These are phyloP conservation scores for Diaporthe citri DNA, from an alignment of 2,329 filamentous ascomycete genomes.

Conservation along the genomic window DNA sequence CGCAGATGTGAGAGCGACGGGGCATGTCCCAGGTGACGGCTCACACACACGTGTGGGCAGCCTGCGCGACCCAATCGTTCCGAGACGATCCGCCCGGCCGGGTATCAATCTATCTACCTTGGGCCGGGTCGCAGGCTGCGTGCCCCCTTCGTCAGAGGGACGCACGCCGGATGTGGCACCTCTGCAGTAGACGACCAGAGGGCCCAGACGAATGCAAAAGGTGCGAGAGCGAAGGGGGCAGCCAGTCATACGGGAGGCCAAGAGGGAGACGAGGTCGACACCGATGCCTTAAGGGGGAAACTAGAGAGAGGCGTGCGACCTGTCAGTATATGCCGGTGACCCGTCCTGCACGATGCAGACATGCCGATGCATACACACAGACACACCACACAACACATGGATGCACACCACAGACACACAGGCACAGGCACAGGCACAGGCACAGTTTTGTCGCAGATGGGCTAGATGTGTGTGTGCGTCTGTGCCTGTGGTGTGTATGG, in stretches of 20 bases:
- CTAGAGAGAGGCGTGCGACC: slow-evolving; percentile 18
- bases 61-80: background rate
- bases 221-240: background rate
- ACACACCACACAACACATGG: background rate
- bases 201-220: background rate
- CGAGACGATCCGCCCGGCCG: slow-evolving; percentile 20
- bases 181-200: background rate
- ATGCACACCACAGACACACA: background rate
- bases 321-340: slow-evolving; percentile 28
- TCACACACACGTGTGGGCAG: background rate
- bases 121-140: background rate
- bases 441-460: background rate
- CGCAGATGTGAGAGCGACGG: background rate
- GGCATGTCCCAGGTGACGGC: slow-evolving; percentile 8
- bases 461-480: background rate
- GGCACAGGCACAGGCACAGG: background rate
- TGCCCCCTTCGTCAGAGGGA: background rate
- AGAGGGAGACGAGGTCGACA: slow-evolving; percentile 15
- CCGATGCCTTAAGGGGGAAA: slow-evolving; percentile 12
- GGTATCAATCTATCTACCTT: background rate
- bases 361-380: slow-evolving; percentile 3
- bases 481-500: no score
- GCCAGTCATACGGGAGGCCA: slow-evolving; percentile 14
- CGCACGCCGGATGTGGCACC: background rate
- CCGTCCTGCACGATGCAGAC: slow-evolving; percentile 8